Conservation (phyloP, 495 filamentous ascomycete genomes). For the Articulospora tetracladia region DNA sequence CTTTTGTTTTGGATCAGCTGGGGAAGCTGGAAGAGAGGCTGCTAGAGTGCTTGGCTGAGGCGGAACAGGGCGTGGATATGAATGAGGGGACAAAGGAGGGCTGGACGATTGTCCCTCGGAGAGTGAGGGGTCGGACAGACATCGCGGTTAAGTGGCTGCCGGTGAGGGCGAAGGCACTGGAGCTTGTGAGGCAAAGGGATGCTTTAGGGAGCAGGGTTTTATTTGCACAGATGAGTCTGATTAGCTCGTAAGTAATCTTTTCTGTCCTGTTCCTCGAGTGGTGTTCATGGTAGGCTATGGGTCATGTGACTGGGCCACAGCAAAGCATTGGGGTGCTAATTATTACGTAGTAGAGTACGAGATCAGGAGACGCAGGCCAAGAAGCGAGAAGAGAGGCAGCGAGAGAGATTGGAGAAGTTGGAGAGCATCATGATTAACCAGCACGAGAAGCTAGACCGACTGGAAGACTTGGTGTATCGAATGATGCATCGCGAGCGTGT, state of each 20-base stretch:
- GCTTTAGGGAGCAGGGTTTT: conserved; percentile 34
- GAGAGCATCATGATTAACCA: conserved; percentile 26
- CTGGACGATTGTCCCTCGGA: conserved; percentile 30
- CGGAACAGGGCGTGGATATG: conserved; percentile 18
- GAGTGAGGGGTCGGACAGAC: conserved; percentile 21
- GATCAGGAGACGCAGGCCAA: conserved; percentile 26
- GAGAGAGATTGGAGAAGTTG: conserved; percentile 21
- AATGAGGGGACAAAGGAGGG: neutral
- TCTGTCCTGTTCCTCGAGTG: neutral
- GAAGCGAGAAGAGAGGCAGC: conserved; percentile 18
- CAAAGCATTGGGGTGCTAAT: neutral
- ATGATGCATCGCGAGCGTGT: conserved; percentile 25
- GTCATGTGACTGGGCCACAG: neutral
- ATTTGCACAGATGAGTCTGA: conserved; percentile 35
- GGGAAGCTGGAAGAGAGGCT: conserved; percentile 30
- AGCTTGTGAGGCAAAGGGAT: conserved; percentile 44
- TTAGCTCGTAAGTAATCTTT: conserved; percentile 29
- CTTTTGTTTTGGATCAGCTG: conserved; percentile 33
- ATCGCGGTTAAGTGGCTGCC: conserved; percentile 33
- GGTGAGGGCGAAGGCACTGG: conserved; percentile 32
- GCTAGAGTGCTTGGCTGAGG: conserved; percentile 30
- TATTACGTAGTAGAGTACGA: conserved; percentile 22
- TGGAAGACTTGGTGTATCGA: conserved; percentile 28
- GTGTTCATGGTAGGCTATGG: too few relatives aligned
- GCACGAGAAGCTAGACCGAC: conserved; percentile 27